These are phyloP conservation scores for Flagelloscypha sp. DNA, from an alignment of 768 basidiomycete genomes.

Conservation along the genomic window DNA sequence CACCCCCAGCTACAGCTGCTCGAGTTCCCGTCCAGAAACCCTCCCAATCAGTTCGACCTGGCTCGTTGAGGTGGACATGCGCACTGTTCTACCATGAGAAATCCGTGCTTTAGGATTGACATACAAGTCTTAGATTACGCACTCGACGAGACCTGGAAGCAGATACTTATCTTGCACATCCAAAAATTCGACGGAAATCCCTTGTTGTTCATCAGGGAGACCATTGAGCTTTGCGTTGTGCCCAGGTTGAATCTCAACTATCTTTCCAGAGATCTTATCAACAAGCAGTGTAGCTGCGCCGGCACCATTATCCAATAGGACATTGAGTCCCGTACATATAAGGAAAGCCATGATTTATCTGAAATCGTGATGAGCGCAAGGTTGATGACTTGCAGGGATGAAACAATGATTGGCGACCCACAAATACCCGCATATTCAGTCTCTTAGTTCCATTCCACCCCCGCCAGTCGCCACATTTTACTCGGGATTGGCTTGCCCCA, in stretches of 20 bases:
- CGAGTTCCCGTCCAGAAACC: slow-evolving; percentile 87
- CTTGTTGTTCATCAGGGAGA: slow-evolving; percentile 18
- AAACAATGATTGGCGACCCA: no score
- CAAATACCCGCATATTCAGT: no score
- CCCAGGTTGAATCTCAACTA: slow-evolving; percentile 36
- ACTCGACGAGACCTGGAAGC: slow-evolving; percentile 81
- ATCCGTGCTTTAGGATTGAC: slow-evolving; percentile 5
- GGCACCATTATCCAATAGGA: slow-evolving; percentile 39
- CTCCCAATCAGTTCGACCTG: slow-evolving; percentile 90
- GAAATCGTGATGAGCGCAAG: no score
- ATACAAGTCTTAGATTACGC: slow-evolving; percentile 16
- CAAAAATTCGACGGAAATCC: slow-evolving; percentile 36
- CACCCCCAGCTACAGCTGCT: slow-evolving; percentile 87
- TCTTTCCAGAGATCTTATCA: slow-evolving; percentile 49
- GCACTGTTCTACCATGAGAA: slow-evolving; percentile 37
- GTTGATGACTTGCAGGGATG: no score
- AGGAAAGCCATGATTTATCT: no score
- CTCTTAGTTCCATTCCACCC: no score
- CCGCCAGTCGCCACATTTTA: no score
- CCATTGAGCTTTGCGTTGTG: no score
- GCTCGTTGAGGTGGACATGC: slow-evolving; percentile 92
- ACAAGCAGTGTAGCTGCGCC: slow-evolving; percentile 65
- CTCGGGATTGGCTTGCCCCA: no score
- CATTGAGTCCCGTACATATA: slow-evolving; percentile 46
- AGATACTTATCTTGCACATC: slow-evolving; percentile 53